A percentile compares a stretch with the other conserved stretches of the same genome.
phyloP scores from a whole-genome alignment of 768 basidiomycete species.

The Tephrocybe rancida region DNA sequence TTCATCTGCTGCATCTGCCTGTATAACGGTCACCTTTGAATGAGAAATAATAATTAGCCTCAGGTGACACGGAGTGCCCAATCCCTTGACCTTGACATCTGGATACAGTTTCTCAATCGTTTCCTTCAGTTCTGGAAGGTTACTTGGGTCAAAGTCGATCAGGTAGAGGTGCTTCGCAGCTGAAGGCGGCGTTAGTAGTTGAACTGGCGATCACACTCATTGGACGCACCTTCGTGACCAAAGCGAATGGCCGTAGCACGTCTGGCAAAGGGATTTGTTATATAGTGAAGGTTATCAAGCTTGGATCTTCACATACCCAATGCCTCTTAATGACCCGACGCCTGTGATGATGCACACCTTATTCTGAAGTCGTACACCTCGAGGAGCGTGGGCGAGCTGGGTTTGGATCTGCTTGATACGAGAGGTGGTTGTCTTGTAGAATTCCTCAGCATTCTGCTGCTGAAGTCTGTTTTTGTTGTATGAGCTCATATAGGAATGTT shows the following conservation, averaged over 20 bases:
- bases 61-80: neutral
- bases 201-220: neutral
- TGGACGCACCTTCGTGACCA: slow-evolving; percentile 71
- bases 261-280: slow-evolving; percentile 34
- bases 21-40: slow-evolving; percentile 70
- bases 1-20: slow-evolving; percentile 87
- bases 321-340: slow-evolving; percentile 83
- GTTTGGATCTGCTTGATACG: slow-evolving; percentile 70
- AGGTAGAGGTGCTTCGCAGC: slow-evolving; percentile 81
- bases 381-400: slow-evolving; percentile 59
- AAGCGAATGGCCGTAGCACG: slow-evolving; percentile 73
- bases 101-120: slow-evolving; percentile 70
- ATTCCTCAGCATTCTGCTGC: slow-evolving; percentile 44
- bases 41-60: neutral
- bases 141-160: slow-evolving; percentile 65
- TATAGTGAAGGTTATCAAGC: neutral
- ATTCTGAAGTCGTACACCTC: slow-evolving; percentile 59
- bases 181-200: slow-evolving; percentile 26
- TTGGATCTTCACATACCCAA: slow-evolving; percentile 60
- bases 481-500: slow-evolving; percentile 28
- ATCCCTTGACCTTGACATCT: slow-evolving; percentile 68
- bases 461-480: slow-evolving; percentile 36
- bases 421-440: slow-evolving; percentile 60
- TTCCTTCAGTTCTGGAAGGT: slow-evolving; percentile 71
- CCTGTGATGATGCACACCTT: slow-evolving; percentile 92